Base-by-base conservation (phyloP, 148 eudicot genomes). In the Bassia scoparia region DNA sequence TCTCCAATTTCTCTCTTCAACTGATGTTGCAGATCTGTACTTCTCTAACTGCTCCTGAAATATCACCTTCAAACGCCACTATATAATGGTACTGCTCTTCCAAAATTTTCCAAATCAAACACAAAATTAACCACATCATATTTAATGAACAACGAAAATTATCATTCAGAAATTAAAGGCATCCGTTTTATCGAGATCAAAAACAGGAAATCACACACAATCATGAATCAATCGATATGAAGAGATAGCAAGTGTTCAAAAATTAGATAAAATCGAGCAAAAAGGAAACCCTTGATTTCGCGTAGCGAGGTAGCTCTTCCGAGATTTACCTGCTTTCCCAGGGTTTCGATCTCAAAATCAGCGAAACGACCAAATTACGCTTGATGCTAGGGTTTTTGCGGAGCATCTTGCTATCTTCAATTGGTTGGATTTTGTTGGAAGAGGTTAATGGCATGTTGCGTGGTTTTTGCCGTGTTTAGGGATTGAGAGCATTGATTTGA, bases 261-360 rank as follows among this genome's bases (percentile, higher is more conserved):
- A 58, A 49, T 24, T 11, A 31, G 26, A 31, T n/a, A 23, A 14
- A 16, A 64, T 17, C 11, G 7, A 37, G 46, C 26, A 26, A 64
- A 6, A 53, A 17, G 41, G 27, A 14, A 31, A 30, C 87, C 97
- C 89, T 86, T 79, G 71, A 80, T 33, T 84, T 94, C 95, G 53
- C 97, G 89, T n/a, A 59, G 97, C 97, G 71, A 94, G 90, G 68
- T 94, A 94, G 54, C 97, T 35, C 91, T 81, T 73, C 98, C 98
- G 79, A 94, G 91, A 76, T 91, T 94, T 29, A 96, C 98, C 75
- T n/a, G n/a, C n/a, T 83, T 91, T 50, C 97, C 97, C 8, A 94
- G 82, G 53, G 97, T 91, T 26, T 91, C 98, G 84, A 94, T 87
- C 70, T 91, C 98, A 85, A 94, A 88, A 78, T 91, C 90, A 27